A percentile compares a stretch with the other conserved stretches of the same genome.
phyloP scores from a whole-genome alignment of 306 rosid genomes.

The Medicago lupulina region DNA sequence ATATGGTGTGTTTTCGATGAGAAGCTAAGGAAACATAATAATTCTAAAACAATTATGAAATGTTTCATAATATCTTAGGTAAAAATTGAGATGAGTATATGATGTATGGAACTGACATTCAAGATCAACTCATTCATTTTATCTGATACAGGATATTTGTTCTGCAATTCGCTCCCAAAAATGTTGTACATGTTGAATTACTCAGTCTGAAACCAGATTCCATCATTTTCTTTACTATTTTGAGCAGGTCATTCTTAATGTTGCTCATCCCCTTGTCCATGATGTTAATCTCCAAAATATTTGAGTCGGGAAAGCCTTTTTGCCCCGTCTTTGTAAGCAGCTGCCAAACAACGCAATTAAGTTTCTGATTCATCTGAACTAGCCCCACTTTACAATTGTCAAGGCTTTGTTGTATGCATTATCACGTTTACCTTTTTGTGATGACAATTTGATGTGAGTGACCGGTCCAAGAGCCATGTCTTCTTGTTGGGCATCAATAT shows the following conservation, averaged over 20 bases:
- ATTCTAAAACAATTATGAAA: slow-evolving; percentile 12
- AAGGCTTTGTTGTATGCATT: background rate
- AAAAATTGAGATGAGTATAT: slow-evolving; percentile 63
- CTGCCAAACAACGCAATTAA: background rate
- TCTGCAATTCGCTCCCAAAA: too few species aligned
- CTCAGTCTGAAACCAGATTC: too few species aligned
- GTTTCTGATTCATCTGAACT: background rate
- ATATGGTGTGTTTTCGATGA: background rate
- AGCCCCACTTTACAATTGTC: background rate
- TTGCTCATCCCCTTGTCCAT: background rate
- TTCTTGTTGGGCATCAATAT: background rate
- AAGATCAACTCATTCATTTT: background rate
- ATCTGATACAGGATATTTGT: background rate
- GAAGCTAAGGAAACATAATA: too few species aligned
- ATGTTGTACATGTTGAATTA: too few species aligned
- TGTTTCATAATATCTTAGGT: slow-evolving; percentile 56
- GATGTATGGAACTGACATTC: slow-evolving; percentile 44
- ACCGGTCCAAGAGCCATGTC: background rate
- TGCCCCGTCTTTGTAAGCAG: background rate
- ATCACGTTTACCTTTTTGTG: background rate
- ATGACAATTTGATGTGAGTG: background rate
- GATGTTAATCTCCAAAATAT: background rate
- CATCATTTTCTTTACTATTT: too few species aligned
- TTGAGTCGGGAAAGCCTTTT: background rate
- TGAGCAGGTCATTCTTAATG: too few species aligned